phyloP scores from a whole-genome alignment of 1,284 basidiomycete genomes.

The Cryptococcus hybrid region DNA sequence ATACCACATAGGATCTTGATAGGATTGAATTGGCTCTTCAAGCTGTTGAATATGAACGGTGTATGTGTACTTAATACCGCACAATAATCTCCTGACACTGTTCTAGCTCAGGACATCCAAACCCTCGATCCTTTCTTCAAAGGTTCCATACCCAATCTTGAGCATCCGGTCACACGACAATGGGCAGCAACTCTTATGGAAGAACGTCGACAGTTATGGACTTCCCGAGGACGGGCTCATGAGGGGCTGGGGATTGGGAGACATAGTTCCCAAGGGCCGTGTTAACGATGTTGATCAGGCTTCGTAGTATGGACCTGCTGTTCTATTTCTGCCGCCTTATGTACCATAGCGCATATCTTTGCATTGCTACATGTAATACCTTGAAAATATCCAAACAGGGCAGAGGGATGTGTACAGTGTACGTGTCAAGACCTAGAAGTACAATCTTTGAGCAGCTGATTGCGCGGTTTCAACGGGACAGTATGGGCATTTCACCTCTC shows the following conservation, averaged over 20 bases:
- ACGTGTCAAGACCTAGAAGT: conserved; percentile 28
- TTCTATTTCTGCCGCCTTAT: neutral
- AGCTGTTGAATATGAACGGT: conserved; percentile 56
- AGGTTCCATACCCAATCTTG: conserved; percentile 54
- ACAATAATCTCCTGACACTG: neutral
- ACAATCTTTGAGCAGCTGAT: conserved; percentile 41
- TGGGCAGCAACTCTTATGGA: conserved; percentile 69
- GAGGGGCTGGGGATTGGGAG: conserved; percentile 19
- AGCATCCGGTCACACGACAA: conserved; percentile 69
- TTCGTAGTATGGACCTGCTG: conserved; percentile 1
- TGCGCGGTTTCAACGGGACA: conserved; percentile 46
- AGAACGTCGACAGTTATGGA: conserved; percentile 54
- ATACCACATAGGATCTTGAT: conserved; percentile 66
- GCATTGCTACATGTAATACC: neutral
- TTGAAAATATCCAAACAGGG: neutral
- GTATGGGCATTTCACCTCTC: conserved; percentile 49
- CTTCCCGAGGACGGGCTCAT: conserved; percentile 32
- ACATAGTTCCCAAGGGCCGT: conserved; percentile 16
- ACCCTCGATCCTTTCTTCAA: conserved; percentile 46
- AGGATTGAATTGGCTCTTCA: conserved; percentile 85
- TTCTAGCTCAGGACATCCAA: conserved; percentile 43
- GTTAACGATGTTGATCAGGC: conserved; percentile 7
- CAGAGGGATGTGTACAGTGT: neutral
- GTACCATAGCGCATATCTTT: conserved; percentile 12
- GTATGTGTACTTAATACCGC: conserved; percentile 34